Conservation (phyloP, 2,329 filamentous ascomycete species). For the Sclerotinia subarctica region DNA sequence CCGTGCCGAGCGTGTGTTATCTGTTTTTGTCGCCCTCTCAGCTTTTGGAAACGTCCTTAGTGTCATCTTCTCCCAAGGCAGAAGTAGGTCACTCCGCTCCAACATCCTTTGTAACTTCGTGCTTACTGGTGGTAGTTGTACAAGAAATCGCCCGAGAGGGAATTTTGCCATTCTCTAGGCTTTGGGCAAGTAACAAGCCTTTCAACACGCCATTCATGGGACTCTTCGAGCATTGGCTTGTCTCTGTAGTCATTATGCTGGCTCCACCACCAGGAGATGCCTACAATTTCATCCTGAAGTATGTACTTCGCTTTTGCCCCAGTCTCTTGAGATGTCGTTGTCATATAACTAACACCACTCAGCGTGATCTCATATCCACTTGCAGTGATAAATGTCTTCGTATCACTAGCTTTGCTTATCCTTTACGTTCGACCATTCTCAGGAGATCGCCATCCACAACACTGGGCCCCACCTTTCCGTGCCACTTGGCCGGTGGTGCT, state of each 20-base stretch:
- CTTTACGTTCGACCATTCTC: constrained; percentile 50
- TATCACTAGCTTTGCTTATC: constrained; percentile 51
- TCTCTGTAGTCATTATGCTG: constrained; percentile 63
- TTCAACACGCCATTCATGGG: constrained; percentile 61
- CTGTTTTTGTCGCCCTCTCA: constrained; percentile 64
- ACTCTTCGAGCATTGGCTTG: constrained; percentile 61
- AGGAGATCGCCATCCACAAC: constrained; percentile 48
- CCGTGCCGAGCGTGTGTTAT: constrained; percentile 55
- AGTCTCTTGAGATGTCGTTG: constrained; percentile 3
- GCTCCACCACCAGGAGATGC: constrained; percentile 65
- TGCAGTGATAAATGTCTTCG: constrained; percentile 55
- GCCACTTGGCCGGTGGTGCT: constrained; percentile 53
- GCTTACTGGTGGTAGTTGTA: constrained; percentile 44
- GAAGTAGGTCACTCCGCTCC: constrained; percentile 37
- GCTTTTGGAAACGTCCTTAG: constrained; percentile 65
- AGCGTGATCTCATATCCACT: constrained; percentile 64
- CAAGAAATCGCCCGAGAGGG: constrained; percentile 66
- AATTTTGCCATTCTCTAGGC: constrained; percentile 58
- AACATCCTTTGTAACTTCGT: neutral
- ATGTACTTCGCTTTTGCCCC: constrained; percentile 31
- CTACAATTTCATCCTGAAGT: constrained; percentile 62
- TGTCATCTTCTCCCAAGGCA: constrained; percentile 66
- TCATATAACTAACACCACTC: neutral
- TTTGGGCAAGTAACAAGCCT: constrained; percentile 63
- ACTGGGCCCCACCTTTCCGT: constrained; percentile 53